Base-by-base conservation (phyloP, 768 basidiomycete species). In the Pulveroboletus sp. region DNA sequence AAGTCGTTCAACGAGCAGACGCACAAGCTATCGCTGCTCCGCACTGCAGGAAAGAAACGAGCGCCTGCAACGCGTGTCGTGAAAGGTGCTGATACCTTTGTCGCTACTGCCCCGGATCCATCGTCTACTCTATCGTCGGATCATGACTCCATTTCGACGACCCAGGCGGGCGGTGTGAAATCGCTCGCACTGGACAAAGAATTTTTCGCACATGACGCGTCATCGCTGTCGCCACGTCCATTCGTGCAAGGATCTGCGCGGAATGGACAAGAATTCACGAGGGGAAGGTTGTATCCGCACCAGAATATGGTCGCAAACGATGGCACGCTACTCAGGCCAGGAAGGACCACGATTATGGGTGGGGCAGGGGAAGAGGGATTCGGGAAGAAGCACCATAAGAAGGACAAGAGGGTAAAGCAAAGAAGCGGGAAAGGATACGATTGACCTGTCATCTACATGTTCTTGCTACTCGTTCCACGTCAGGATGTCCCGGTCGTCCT, bases 381-480 rank as follows among this genome's bases (percentile, higher is more conserved):
- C 1, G 80, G 78, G 14, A 95, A 94, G 74, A 93, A 90, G 64
- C 84, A 83, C 56, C 88, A 92, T 73, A 97, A 92, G 70, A 87
- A 85, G 63, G 70, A 76, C 69, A 85, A 87, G 62, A 71, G 84
- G 40, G 80, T 79, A 40, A 98, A 98, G 71, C 88, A 94, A 68
- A 75, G 95, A 53, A 93, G 91, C 62, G 95, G 95, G 13, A 87
- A 81, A 61, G 95, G 95, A 20, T 98, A 97, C 59, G 95, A 97
- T 65, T 80, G 62, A 66, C 27, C 19, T 17, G 46, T 31, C 12
- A 17, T 46, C n/a, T 42, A 47, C 29, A 13, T 34, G 17, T 8
- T 29, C n/a, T 38, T 29, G 46, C 59, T 57, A 78, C 62, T 79
- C 75, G 57, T 90, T 89, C 88, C 88, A 90, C 11, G 81, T 89